Conservation (phyloP, 2,329 filamentous ascomycete genomes). For the Orbilia brochopaga region DNA sequence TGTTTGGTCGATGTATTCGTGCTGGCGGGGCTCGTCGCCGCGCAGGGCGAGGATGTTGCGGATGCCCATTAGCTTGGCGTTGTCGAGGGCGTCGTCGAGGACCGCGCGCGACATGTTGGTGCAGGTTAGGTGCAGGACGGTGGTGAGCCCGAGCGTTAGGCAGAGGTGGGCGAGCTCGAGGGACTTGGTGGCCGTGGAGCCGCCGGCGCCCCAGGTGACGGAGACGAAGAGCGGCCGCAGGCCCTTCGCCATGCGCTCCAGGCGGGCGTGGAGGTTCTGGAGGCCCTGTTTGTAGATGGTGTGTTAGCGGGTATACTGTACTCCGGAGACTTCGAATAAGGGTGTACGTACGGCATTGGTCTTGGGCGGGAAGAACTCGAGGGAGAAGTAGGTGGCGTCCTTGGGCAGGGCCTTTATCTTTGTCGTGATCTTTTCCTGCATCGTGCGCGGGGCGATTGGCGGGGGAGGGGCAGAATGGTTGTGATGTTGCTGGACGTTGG, state of each 20-base stretch:
- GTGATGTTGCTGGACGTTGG: constrained; percentile 3
- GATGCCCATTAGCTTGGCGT: constrained; percentile 87
- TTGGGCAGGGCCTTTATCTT: constrained; percentile 44
- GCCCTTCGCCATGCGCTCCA: constrained; percentile 92
- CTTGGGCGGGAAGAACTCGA: constrained; percentile 99
- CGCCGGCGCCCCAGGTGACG: constrained; percentile 96
- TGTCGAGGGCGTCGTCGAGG: constrained; percentile 86
- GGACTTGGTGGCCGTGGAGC: constrained; percentile 86
- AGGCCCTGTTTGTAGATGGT: constrained; percentile 65
- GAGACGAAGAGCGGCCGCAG: constrained; percentile 93
- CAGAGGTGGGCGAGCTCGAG: constrained; percentile 94
- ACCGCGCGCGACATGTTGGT: constrained; percentile 92
- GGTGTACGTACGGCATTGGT: constrained; percentile 73
- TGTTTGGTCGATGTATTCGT: constrained; percentile 71
- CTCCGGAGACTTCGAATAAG: constrained; percentile 24
- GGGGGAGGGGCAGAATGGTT: not conserved
- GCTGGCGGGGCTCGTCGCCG: constrained; percentile 85
- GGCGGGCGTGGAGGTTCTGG: constrained; percentile 86
- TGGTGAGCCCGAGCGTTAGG: constrained; percentile 90
- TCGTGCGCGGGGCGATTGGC: constrained; percentile 5
- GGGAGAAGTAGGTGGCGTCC: constrained; percentile 75
- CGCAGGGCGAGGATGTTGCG: constrained; percentile 90
- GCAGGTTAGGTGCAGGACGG: constrained; percentile 93
- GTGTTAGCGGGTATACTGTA: constrained; percentile 7
- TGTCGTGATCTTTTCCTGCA: constrained; percentile 42